Evolutionary conservation across 208 protist species (phyloP).

Genomic region (Trypanosoma congolense): DNA sequence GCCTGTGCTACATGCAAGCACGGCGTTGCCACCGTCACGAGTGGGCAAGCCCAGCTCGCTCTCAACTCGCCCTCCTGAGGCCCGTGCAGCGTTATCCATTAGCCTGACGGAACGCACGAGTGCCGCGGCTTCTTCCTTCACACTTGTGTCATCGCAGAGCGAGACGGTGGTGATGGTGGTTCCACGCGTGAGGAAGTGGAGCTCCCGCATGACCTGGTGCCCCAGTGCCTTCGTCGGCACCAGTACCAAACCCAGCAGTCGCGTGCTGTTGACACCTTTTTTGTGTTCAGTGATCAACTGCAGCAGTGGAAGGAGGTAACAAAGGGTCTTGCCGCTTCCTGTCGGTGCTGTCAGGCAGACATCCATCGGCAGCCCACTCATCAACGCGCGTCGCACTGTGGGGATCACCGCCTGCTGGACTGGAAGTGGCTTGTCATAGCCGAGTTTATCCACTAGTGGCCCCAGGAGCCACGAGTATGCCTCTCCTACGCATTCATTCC

Average conservation of each 20-base stretch:
- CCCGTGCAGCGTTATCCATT: not conserved
- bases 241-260: conserved; percentile 70
- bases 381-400: conserved; percentile 48
- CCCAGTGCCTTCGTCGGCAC: conserved; percentile 80
- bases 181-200: conserved; percentile 50
- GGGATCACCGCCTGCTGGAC: conserved; percentile 78
- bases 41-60: not conserved
- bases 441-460: conserved; percentile 40
- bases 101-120: conserved; percentile 45
- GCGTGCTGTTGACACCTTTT: conserved; percentile 47
- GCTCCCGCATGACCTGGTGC: conserved; percentile 70
- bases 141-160: conserved; percentile 44
- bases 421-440: conserved; percentile 70
- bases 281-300: conserved; percentile 56
- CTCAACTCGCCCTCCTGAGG: not conserved
- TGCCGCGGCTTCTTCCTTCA: conserved; percentile 38
- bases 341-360: conserved; percentile 88
- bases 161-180: conserved; percentile 64
- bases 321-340: conserved; percentile 87
- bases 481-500: conserved; percentile 28
- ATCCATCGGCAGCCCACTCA: conserved; percentile 78
- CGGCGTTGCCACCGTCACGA: not conserved
- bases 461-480: conserved; percentile 48
- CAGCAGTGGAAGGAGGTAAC: conserved; percentile 81
- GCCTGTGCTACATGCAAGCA: not conserved